Evolutionary conservation across 1,284 basidiomycete species (phyloP), one percentile per base, ranked within the genome.

Genomic region (Schizophyllum amplum): DNA sequence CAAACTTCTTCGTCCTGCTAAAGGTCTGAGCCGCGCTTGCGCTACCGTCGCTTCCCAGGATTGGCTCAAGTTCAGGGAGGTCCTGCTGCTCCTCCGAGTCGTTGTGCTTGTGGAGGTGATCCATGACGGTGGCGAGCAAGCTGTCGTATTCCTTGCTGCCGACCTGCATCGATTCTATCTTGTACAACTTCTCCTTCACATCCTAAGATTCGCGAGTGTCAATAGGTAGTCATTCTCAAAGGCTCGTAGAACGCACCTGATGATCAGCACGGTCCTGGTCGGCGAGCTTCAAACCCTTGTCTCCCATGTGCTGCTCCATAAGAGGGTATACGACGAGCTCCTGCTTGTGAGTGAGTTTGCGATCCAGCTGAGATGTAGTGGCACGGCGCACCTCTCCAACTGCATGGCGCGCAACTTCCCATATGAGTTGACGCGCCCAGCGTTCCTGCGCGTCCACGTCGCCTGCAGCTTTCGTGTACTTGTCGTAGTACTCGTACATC

Each of bases 321-420:
- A 86, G 72, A 4, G 84, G 84, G 62, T 87, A 85, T 1, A 85
- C 79, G 21, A 87, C 75, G 52, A 86, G 77, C 66, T 87, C 84
- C 33, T 42, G 7, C 33, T 9, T 13, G 7, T 9, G 33, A 17
- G 7, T 42, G 33, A 42, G 33, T 42, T 42, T 17, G 7, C 11
- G 33, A 42, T n/a, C n/a, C n/a, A 9, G 7, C 11, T 4, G 3
- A 17, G 17, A 42, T 9, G 7, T 42, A 9, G 33, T 2, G 13
- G 7, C 2, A 2, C 33, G 7, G 17, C 33, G 33, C 33, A 42
- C 33, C 65, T 86, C 84, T 4, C 80, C 83, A 2, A 83, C 77
- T 4, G 84, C 79, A 62, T 85, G 83, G 0, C 82, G 74, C 0
- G 80, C 82, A 47, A 84, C 71, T 67, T 83, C 81, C 82, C 81